Percentiles rank a stretch among this genome's conserved stretches.
Evolutionary conservation across 2,329 filamentous ascomycete genomes (phyloP).

Genomic region (Fusarium pilosicola): DNA sequence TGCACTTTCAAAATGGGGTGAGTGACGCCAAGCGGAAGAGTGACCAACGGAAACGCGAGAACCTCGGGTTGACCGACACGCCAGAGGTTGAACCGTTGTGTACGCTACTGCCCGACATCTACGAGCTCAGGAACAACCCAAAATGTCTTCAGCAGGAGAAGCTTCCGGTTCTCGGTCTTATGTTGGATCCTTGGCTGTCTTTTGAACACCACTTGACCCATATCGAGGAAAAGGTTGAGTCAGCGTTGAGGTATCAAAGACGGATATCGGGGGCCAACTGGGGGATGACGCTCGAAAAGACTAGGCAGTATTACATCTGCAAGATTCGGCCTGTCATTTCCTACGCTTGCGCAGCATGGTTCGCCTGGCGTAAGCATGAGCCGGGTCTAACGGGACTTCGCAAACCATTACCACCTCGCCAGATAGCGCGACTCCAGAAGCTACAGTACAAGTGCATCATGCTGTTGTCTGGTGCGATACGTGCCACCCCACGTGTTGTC

Average conservation of each 20-base stretch:
- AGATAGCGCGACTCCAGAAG: neutral
- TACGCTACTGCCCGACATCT: neutral
- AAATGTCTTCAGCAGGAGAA: neutral
- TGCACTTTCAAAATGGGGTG: neutral
- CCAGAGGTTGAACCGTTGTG: neutral
- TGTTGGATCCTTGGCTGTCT: neutral
- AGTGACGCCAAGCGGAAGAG: neutral
- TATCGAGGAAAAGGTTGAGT: neutral
- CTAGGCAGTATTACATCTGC: neutral
- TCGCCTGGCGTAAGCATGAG: neutral
- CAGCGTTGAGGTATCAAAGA: neutral
- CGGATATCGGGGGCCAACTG: neutral
- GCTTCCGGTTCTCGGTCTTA: neutral
- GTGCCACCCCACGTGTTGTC: neutral
- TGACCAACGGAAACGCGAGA: neutral
- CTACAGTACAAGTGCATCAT: constrained; percentile 5
- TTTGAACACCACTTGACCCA: neutral
- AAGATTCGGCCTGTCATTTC: constrained; percentile 11
- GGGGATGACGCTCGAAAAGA: neutral
- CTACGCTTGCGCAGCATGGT: constrained; percentile 18
- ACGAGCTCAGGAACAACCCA: neutral
- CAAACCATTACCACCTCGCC: neutral
- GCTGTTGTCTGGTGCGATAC: neutral
- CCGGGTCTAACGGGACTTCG: neutral
- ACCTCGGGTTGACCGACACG: neutral